phyloP scores from a whole-genome alignment of 495 filamentous ascomycete species.

The Bryoglossum gracile region DNA sequence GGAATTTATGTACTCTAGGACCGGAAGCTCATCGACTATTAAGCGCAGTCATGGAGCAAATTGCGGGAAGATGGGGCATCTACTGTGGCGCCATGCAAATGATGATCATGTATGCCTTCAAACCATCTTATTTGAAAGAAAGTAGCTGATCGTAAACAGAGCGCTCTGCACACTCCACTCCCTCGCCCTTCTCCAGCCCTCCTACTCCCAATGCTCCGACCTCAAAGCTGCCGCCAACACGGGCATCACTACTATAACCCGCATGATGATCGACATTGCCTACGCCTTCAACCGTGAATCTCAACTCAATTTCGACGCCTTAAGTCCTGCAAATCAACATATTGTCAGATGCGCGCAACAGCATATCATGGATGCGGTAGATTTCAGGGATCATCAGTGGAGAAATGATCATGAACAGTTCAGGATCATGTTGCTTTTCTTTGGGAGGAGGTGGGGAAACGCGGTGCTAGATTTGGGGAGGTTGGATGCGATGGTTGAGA shows the following conservation, averaged over 20 bases:
- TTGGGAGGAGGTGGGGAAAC: constrained; percentile 14
- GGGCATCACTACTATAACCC: constrained; percentile 20
- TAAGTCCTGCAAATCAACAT: constrained; percentile 9
- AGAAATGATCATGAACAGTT: constrained; percentile 19
- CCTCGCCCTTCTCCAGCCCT: constrained; percentile 12
- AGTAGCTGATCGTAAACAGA: constrained; percentile 1
- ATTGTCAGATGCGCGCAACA: constrained; percentile 15
- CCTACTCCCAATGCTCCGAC: neutral
- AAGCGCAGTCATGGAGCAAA: constrained; percentile 23
- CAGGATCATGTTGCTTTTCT: constrained; percentile 12
- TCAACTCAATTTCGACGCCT: constrained; percentile 1
- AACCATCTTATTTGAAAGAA: neutral
- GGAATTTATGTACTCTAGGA: constrained; percentile 15
- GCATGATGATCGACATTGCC: constrained; percentile 25
- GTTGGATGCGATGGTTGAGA: too few species aligned
- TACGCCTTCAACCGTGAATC: constrained; percentile 13
- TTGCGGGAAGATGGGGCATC: constrained; percentile 15
- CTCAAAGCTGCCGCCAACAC: constrained; percentile 6
- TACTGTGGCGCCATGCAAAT: constrained; percentile 29
- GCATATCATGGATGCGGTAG: constrained; percentile 7
- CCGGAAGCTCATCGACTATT: constrained; percentile 22
- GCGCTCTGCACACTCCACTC: constrained; percentile 21
- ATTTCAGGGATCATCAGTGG: constrained; percentile 9
- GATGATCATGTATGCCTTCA: constrained; percentile 23
- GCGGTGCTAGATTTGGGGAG: too few species aligned